Evolutionary conservation across 306 rosid genomes (phyloP), one percentile per base, ranked within the genome.

Genomic region (Heteromeles arbutifolia): DNA sequence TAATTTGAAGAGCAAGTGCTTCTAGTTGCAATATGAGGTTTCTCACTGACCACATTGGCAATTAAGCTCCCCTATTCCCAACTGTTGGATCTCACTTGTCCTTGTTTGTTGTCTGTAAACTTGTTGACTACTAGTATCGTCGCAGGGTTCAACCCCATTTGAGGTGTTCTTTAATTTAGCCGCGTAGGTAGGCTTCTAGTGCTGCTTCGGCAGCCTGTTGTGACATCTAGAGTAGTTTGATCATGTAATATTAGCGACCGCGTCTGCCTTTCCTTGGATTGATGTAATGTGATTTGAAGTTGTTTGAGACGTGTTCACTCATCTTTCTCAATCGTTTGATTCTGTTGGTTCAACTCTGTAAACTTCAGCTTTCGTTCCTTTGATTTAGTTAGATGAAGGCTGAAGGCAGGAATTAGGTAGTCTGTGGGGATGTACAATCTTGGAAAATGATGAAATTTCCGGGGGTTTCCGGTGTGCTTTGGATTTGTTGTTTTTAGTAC

Each of bases 211-310:
- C 48, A 63, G 43, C 67, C 67, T 70, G 76, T 67, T 64, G 80
- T 80, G 87, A 70, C 85, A 34, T 65, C 81, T 84, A 88, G 86
- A 76, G 58, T 83, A 80, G 88, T 80, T 79, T 80, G 80, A 71
- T 92, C 6, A 57, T 61, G 85, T 86, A 56, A 82, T 79, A 70
- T 82, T 84, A 82, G 71, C 78, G 76, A 76, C 63, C 57, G 58
- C 78, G 67, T 84, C 77, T 52, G 67, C 66, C 79, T 34, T 34
- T 34, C 9, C 9, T 88, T 71, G 76, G 78, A 79, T 75, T 78
- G 79, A 58, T 84, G 77, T 80, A 76, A 76, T 83, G 81, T 86
- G 80, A 77, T 81, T 78, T 82, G 12, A 28, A 65, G 22, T 66
- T 80, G 64, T 77, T 62, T 63, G 75, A 41, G 61, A 61, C 48